These are phyloP conservation scores for Neoscytalidium dimidiatum DNA, from an alignment of 2,329 filamentous ascomycete genomes.

Conservation along the genomic window DNA sequence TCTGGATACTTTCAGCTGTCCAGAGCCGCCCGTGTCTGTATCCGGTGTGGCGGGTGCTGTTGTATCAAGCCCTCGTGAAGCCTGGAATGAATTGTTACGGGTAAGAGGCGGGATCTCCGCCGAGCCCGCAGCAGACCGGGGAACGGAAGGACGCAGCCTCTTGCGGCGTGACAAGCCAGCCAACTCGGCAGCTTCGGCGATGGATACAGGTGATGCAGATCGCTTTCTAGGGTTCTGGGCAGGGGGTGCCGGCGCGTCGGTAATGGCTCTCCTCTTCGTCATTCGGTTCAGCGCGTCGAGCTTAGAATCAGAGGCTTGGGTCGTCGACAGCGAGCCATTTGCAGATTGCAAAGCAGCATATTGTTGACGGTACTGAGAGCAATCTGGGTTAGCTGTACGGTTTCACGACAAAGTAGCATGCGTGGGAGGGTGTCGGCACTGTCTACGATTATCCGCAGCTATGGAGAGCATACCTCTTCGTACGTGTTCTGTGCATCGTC, in stretches of 20 bases:
- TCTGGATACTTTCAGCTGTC: constrained; percentile 27
- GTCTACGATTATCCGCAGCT: not conserved
- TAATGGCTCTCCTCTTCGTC: constrained; percentile 24
- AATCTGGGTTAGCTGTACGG: not conserved
- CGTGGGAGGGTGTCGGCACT: not conserved
- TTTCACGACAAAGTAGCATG: not conserved
- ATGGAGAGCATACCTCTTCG: constrained; percentile 50
- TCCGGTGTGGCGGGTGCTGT: constrained; percentile 39
- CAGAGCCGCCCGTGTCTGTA: constrained; percentile 33
- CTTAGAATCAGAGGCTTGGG: constrained; percentile 43
- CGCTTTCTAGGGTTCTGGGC: constrained; percentile 46
- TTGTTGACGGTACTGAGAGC: constrained; percentile 45
- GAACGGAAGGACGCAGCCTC: constrained; percentile 38
- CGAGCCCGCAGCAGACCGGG: constrained; percentile 12
- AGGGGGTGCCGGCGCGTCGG: constrained; percentile 26
- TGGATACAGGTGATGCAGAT: constrained; percentile 55
- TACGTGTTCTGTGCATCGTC: constrained; percentile 58
- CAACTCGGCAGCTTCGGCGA: constrained; percentile 55
- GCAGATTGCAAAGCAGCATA: constrained; percentile 47
- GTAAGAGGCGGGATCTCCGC: constrained; percentile 11
- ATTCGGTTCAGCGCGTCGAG: constrained; percentile 44
- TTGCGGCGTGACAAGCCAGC: constrained; percentile 53
- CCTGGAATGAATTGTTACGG: constrained; percentile 16
- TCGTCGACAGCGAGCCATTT: constrained; percentile 49
- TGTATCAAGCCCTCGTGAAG: constrained; percentile 28